Conservation (phyloP, 768 basidiomycete genomes). For the Mrakia gelida region DNA sequence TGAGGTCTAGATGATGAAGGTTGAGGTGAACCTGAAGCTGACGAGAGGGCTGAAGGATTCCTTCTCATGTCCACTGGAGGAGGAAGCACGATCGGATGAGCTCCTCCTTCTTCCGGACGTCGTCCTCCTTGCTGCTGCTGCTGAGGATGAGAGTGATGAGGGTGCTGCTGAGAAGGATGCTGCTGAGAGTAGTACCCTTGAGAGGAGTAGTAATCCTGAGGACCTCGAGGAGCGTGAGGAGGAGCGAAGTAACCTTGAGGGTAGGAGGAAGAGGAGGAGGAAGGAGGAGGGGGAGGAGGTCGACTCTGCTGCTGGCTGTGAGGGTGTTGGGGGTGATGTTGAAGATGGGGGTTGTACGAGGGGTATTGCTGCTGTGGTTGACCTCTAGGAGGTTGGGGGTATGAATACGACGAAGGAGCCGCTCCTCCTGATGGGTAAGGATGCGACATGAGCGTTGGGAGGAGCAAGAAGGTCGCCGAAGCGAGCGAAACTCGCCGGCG, state of each 20-base stretch:
- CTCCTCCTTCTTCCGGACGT: neutral
- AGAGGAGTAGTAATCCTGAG: neutral
- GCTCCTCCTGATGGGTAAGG: neutral
- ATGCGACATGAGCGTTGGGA: neutral
- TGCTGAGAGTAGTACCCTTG: neutral
- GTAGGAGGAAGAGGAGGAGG: neutral
- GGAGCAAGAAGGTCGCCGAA: neutral
- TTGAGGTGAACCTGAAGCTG: neutral
- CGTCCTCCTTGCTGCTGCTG: no score
- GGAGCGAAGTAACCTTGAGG: neutral
- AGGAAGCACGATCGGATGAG: neutral
- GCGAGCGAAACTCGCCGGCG: no score
- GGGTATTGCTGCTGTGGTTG: slow-evolving; percentile 2
- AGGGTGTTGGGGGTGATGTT: slow-evolving; percentile 5
- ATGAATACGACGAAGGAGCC: neutral
- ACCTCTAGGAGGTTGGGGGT: neutral
- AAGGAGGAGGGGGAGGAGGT: neutral
- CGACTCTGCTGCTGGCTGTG: neutral
- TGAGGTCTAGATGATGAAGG: no score
- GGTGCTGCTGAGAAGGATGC: neutral
- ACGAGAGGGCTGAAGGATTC: neutral
- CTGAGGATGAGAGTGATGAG: neutral
- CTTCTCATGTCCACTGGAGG: neutral
- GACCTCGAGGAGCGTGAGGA: neutral
- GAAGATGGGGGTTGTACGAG: neutral